phyloP scores from a whole-genome alignment of 192 early-diverging fungal genomes.

The Backusella luteola region DNA sequence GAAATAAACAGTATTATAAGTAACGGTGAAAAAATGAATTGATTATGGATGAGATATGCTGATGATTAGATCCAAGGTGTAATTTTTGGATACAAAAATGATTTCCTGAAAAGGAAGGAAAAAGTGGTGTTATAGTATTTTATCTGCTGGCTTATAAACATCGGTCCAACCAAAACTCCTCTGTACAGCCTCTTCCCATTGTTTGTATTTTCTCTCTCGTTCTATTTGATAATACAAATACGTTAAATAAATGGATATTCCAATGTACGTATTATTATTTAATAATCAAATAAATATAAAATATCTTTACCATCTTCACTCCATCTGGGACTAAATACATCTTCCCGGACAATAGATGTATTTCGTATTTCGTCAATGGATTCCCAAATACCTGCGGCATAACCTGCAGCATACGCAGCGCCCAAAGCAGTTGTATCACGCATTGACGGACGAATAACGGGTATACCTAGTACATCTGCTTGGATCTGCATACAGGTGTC shows the following conservation, averaged over 20 bases:
- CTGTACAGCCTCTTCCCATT: conserved; percentile 30
- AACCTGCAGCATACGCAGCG: conserved; percentile 69
- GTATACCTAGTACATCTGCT: conserved; percentile 81
- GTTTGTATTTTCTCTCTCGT: conserved; percentile 18
- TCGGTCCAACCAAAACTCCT: conserved; percentile 35
- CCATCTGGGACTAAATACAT: conserved; percentile 24
- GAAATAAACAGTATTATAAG: background rate
- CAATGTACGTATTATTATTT: background rate
- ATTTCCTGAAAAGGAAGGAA: background rate
- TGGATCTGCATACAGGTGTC: conserved; percentile 92
- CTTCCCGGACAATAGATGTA: conserved; percentile 9
- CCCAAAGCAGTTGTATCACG: conserved; percentile 92
- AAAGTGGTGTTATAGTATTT: background rate
- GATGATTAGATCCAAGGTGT: background rate
- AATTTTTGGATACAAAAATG: background rate
- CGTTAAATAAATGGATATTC: background rate
- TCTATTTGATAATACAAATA: conserved; percentile 3
- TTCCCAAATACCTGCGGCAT: conserved; percentile 28
- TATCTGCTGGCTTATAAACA: conserved; percentile 5
- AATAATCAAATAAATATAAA: background rate
- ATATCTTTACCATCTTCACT: conserved; percentile 14
- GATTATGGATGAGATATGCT: background rate
- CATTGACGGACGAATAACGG: conserved; percentile 84
- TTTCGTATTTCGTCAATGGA: conserved; percentile 17
- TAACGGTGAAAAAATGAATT: background rate